These are phyloP conservation scores for Crucihimalaya himalaica DNA, from an alignment of 345 rosid genomes.

Conservation along the genomic window DNA sequence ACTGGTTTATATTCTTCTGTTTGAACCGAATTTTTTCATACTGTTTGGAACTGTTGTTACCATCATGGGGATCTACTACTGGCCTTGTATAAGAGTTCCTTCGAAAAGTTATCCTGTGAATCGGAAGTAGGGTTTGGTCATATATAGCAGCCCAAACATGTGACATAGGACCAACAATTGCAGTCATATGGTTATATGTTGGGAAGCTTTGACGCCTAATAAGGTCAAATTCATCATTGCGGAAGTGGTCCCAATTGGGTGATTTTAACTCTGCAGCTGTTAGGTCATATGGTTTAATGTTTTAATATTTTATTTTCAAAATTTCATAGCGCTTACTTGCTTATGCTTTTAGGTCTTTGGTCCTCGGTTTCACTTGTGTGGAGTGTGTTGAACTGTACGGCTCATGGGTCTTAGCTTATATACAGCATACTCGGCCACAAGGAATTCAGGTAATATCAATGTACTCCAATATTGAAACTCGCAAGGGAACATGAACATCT, in stretches of 20 bases:
- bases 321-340: neutral
- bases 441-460: constrained; percentile 66
- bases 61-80: constrained; percentile 68
- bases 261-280: constrained; percentile 22
- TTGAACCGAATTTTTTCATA: constrained; percentile 83
- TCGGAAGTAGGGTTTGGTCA: constrained; percentile 66
- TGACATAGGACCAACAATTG: no score
- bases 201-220: no score
- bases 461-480: neutral
- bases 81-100: constrained; percentile 74
- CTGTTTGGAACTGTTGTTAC: constrained; percentile 87
- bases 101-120: constrained; percentile 40
- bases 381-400: constrained; percentile 72
- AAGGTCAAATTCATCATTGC: no score
- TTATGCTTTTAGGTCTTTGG: constrained; percentile 60
- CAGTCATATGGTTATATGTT: no score
- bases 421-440: constrained; percentile 86
- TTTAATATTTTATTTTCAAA: neutral
- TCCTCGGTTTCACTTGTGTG: constrained; percentile 60
- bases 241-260: no score
- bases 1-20: constrained; percentile 92
- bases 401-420: constrained; percentile 73
- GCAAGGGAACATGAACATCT: neutral
- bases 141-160: constrained; percentile 47
- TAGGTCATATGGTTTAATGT: no score